Evolutionary conservation across 176 grass and related monocot species (phyloP).

Genomic region (Otatea glauca): DNA sequence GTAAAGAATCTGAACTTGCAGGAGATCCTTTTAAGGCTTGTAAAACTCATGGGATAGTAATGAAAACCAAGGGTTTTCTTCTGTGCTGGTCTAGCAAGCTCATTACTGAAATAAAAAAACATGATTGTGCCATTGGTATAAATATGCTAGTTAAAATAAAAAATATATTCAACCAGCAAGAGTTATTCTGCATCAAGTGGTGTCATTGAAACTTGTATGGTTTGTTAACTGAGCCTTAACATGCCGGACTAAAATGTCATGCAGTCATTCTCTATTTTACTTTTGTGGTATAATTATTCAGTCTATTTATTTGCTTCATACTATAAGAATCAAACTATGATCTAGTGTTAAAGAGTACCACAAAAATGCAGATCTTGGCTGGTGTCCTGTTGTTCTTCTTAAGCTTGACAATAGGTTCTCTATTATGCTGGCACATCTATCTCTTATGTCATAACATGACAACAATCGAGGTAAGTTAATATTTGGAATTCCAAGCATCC

Average conservation of each 20-base stretch:
- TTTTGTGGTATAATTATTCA: neutral
- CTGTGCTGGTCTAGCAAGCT: constrained; percentile 11
- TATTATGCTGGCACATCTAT: constrained; percentile 93
- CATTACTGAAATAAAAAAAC: neutral
- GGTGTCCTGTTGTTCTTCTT: constrained; percentile 65
- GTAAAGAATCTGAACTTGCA: neutral
- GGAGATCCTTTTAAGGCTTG: constrained; percentile 6
- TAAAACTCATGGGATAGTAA: neutral
- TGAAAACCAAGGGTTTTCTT: neutral
- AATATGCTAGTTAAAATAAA: constrained; percentile 16
- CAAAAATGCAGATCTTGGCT: constrained; percentile 59
- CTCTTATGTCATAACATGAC: constrained; percentile 87
- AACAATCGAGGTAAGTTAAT: constrained; percentile 78
- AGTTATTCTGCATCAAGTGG: neutral
- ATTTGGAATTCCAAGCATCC: constrained; percentile 16
- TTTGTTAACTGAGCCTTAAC: neutral
- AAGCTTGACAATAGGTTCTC: constrained; percentile 75
- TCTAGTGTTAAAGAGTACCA: neutral
- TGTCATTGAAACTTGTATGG: neutral
- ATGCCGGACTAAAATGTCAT: neutral
- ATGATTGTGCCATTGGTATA: neutral
- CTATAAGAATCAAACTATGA: neutral
- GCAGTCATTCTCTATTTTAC: constrained; percentile 14
- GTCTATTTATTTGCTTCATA: neutral
- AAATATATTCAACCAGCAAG: neutral